Base-by-base conservation (phyloP, 305 asterid species). In the Fraxinus sp. region DNA sequence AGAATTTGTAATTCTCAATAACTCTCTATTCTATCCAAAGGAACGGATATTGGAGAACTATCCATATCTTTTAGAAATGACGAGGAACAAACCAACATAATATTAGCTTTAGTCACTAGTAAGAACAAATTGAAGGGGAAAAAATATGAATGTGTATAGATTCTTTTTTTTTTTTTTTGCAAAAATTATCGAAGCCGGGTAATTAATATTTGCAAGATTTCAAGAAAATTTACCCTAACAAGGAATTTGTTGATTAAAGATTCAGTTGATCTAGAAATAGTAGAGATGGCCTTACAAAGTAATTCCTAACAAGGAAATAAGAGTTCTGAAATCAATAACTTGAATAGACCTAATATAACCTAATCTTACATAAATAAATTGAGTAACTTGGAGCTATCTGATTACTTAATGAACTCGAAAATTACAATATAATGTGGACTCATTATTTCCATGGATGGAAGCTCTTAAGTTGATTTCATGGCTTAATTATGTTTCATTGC, bases 401-500 rank as follows among this genome's bases (percentile, higher is more conserved):
- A 46, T 44, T 44, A 11, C 57, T 46, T 49, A 49, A 49, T 16
- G 20, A 49, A 2, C 59, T 49, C 59, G 20, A 49, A 49, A 49
- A 49, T 49, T 49, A 49, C 59, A 14, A 55, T n/a, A 55, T n/a
- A n/a, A 5, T 22, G 13, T 62, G 71, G 71, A 62, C 26, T 22
- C 64, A 44, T 78, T 78, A 62, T 74, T 44, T 78, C 39, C 79
- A 32, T 36, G 9, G 49, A 55, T 18, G 57, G 64, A 26, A 74
- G 6, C 7, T 52, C 13, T 41, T 24, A 33, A 32, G 35, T 7
- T 22, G 18, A 59, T 73, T 57, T 41, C 77, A 66, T 44, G 75
- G 82, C 59, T 70, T 85, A 78, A 73, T 75, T 72, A 83, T 80
- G 62, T 84, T 83, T 74, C 7, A 14, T 77, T 82, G 79, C 77